A percentile compares a stretch with the other conserved stretches of the same genome.
Evolutionary conservation across 805 yeast genomes (phyloP).

Genomic region (Candida lessepsii): DNA sequence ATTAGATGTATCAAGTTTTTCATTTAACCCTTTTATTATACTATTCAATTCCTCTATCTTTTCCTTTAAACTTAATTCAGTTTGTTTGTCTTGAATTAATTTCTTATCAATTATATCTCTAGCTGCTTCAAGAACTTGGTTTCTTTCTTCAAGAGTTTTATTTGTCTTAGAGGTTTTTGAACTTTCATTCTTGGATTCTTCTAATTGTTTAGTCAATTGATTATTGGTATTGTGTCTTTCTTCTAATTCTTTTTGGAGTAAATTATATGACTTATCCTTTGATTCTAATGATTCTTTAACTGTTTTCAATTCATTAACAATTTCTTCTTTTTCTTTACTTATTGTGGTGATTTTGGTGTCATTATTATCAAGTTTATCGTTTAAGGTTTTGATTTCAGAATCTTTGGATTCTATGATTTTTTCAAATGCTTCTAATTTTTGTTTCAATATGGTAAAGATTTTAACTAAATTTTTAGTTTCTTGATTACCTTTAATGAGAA

Average conservation of each 20-base stretch:
- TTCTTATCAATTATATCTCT: conserved; percentile 8
- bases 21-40: neutral
- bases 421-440: conserved; percentile 3
- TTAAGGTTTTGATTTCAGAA: neutral
- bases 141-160: neutral
- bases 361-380: neutral
- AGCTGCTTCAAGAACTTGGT: conserved; percentile 6
- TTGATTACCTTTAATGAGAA: conserved; percentile 8
- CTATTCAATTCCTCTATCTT: conserved; percentile 4
- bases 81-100: conserved; percentile 4
- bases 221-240: neutral
- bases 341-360: neutral
- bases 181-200: neutral
- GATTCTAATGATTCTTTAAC: neutral
- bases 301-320: neutral
- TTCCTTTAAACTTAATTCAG: neutral
- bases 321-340: neutral
- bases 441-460: conserved; percentile 5
- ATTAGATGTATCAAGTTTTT: neutral
- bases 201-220: neutral
- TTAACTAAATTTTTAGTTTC: conserved; percentile 12
- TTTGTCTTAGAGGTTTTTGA: neutral
- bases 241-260: neutral
- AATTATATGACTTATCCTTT: neutral
- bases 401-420: neutral